Evolutionary conservation across 345 rosid species (phyloP), one percentile per base, ranked within the genome.

Genomic region (Clarkia xantiana): DNA sequence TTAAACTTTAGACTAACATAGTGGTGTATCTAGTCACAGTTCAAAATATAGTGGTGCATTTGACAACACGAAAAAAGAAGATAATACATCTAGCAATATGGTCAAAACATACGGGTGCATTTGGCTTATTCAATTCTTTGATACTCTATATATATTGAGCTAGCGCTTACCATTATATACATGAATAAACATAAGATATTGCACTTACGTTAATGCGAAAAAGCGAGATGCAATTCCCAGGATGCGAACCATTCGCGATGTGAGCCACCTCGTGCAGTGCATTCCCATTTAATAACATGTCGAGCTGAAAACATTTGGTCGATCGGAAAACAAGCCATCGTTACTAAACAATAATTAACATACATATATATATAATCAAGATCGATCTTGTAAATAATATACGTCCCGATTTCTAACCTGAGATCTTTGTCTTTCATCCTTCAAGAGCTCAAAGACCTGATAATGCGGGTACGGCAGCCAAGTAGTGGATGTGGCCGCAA

Each of bases 241-340:
- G 94, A 74, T 90, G 94, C 54, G 96, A 76, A 23, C 97, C 94
- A 55, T 81, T 86, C 8, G 96, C 97, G 11, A 90, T 83, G 57
- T 86, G 96, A 64, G 94, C 96, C 42, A 90, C 84, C 60, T 90
- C 97, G n/a, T 79, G 89, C 34, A 88, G 66, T 10, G 94, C 68
- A 50, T 76, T 84, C 20, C 96, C 97, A 67, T 81, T 86, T 40
- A 82, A 81, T 66, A 90, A 67, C 55, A 76, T 76, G 63, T 83
- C 93, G 10, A 83, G 59, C 84, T 90, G 57, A 51, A 23, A 49
- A n/a, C n/a, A 14, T 8, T 18, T 20, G 4, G 9, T 48, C 18
- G n/a, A 23, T 14, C 22, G n/a, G n/a, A n/a, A n/a, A n/a, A n/a
- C n/a, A n/a, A n/a, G n/a, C n/a, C n/a, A n/a, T n/a, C n/a, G n/a